Evolutionary conservation across 495 filamentous ascomycete species (phyloP).

Genomic region (Podospora pseudoanserina): DNA sequence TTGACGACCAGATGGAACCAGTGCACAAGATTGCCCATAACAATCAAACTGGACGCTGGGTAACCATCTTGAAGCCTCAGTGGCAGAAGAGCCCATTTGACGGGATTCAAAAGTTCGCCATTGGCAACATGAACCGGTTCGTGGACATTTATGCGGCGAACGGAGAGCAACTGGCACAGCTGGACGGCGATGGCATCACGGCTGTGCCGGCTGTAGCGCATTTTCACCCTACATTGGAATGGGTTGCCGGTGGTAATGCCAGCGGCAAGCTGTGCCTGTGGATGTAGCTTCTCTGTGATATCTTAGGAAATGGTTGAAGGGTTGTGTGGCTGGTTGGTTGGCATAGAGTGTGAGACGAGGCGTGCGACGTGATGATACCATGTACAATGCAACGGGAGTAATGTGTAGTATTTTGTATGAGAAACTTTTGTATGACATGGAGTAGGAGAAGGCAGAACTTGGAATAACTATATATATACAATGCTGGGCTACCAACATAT

Average conservation of each 20-base stretch:
- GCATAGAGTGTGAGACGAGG: neutral
- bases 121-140: conserved; percentile 97
- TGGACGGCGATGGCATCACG: conserved; percentile 83
- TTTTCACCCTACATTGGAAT: conserved; percentile 83
- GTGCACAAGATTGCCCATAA: conserved; percentile 73
- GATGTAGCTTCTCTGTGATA: conserved; percentile 53
- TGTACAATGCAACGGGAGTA: neutral
- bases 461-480: no score
- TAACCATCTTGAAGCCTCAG: conserved; percentile 78
- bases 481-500: neutral
- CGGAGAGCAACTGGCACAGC: conserved; percentile 86
- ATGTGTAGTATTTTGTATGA: neutral
- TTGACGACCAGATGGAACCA: conserved; percentile 64
- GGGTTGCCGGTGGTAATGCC: conserved; percentile 88
- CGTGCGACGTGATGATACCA: neutral
- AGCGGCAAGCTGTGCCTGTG: conserved; percentile 92
- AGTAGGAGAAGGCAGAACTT: no score
- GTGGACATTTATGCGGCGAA: conserved; percentile 79
- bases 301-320: neutral
- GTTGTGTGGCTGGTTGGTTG: neutral
- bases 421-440: neutral
- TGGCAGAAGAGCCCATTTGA: conserved; percentile 82
- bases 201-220: conserved; percentile 90
- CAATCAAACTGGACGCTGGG: conserved; percentile 85
- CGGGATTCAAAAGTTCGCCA: conserved; percentile 77